Evolutionary conservation across 2,329 filamentous ascomycete species (phyloP).

Genomic region (Pseudogymnoascus sp.): DNA sequence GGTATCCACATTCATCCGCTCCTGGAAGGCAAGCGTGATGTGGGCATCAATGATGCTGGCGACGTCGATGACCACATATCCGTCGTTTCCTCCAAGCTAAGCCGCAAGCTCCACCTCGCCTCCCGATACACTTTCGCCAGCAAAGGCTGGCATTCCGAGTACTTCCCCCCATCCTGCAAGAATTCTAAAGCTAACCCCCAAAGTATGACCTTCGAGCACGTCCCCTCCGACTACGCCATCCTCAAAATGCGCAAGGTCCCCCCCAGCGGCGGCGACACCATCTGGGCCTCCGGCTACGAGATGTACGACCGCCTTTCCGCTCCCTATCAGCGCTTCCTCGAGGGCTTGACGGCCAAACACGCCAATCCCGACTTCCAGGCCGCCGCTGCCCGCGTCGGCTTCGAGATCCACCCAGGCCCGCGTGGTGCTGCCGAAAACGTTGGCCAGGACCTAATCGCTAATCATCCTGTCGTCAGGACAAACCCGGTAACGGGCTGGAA

Average conservation of each 20-base stretch:
- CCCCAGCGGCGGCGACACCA: constrained; percentile 35
- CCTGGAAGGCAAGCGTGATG: constrained; percentile 8
- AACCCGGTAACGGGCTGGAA: constrained; percentile 60
- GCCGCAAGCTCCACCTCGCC: constrained; percentile 8
- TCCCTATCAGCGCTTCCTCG: constrained; percentile 40
- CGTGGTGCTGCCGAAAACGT: constrained; percentile 47
- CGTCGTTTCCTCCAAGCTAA: constrained; percentile 5
- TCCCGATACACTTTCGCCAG: constrained; percentile 7
- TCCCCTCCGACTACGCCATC: constrained; percentile 40
- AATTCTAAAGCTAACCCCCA: background rate
- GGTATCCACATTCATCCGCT: constrained; percentile 7
- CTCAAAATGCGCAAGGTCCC: constrained; percentile 36
- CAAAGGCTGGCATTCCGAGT: constrained; percentile 3
- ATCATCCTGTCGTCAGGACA: constrained; percentile 50
- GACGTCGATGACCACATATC: constrained; percentile 9
- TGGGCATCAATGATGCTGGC: constrained; percentile 15
- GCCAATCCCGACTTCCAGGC: constrained; percentile 34
- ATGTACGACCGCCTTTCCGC: constrained; percentile 41
- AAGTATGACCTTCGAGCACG: constrained; percentile 37
- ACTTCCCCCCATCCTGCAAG: background rate
- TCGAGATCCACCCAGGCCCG: constrained; percentile 37
- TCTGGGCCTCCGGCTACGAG: constrained; percentile 34
- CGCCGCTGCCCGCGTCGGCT: constrained; percentile 32
- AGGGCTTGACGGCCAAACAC: constrained; percentile 37
- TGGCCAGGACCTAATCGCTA: constrained; percentile 39